Conservation (phyloP, 2,329 filamentous ascomycete genomes). For the Trichoderma atroviride region DNA sequence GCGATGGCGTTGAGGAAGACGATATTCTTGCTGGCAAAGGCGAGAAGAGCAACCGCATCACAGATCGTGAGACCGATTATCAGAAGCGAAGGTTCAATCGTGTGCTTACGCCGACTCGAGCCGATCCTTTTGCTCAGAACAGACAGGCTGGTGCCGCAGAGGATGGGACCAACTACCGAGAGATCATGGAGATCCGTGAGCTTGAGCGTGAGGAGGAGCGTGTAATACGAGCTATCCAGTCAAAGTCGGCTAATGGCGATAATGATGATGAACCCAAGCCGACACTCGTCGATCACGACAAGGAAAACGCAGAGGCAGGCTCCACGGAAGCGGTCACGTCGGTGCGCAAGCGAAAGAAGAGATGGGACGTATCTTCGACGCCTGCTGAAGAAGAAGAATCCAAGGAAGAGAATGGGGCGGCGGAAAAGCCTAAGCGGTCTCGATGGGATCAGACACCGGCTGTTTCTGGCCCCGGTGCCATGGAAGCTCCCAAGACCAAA, state of each 20-base stretch:
- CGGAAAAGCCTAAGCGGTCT: slow-evolving; percentile 72
- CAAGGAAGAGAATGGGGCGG: slow-evolving; percentile 52
- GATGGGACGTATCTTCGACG: slow-evolving; percentile 81
- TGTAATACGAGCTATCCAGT: slow-evolving; percentile 76
- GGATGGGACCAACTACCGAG: slow-evolving; percentile 81
- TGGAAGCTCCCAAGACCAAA: slow-evolving; percentile 68
- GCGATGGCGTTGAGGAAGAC: slow-evolving; percentile 84
- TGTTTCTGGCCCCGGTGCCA: slow-evolving; percentile 52
- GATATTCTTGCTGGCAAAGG: slow-evolving; percentile 80
- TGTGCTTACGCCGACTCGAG: slow-evolving; percentile 80
- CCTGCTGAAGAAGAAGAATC: slow-evolving; percentile 57
- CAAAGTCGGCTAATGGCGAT: slow-evolving; percentile 65
- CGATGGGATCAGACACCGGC: slow-evolving; percentile 85
- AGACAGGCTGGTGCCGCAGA: slow-evolving; percentile 66
- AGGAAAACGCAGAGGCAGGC: slow-evolving; percentile 73
- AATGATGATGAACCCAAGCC: slow-evolving; percentile 65
- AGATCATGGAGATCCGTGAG: slow-evolving; percentile 88
- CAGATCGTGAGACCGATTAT: slow-evolving; percentile 94
- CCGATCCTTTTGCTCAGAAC: slow-evolving; percentile 81
- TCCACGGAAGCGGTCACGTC: slow-evolving; percentile 64
- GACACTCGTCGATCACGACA: slow-evolving; percentile 72
- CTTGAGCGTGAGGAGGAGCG: slow-evolving; percentile 92
- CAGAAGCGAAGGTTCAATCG: slow-evolving; percentile 94
- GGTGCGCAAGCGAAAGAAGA: slow-evolving; percentile 84
- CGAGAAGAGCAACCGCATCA: slow-evolving; percentile 88